phyloP scores from a whole-genome alignment of 805 yeast genomes.

The Metschnikowia proteae region DNA sequence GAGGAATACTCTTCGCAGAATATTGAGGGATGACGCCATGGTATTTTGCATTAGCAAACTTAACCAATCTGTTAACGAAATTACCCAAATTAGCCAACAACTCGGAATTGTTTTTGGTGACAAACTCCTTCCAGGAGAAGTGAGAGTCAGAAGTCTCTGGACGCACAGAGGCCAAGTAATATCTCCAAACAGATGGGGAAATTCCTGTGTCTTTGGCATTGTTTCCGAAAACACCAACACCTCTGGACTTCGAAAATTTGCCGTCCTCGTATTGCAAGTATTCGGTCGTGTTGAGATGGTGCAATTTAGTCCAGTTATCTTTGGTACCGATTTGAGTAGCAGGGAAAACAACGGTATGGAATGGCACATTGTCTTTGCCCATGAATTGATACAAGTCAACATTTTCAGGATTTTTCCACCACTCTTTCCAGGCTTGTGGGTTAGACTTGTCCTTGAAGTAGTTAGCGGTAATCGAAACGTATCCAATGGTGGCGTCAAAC shows the following conservation, averaged over 20 bases:
- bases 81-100: constrained; percentile 94
- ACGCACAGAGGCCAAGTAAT: constrained; percentile 84
- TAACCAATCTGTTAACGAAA: constrained; percentile 89
- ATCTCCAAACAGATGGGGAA: constrained; percentile 95
- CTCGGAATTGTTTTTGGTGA: constrained; percentile 88
- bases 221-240: constrained; percentile 97
- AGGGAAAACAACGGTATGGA: constrained; percentile 98
- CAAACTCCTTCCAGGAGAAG: constrained; percentile 96
- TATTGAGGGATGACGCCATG: constrained; percentile 82
- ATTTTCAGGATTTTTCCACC: constrained; percentile 95
- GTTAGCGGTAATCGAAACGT: constrained; percentile 92
- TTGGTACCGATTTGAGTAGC: constrained; percentile 84
- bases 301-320: constrained; percentile 85
- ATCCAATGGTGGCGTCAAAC: constrained; percentile 99
- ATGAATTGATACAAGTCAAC: constrained; percentile 91
- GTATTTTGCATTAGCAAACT: constrained; percentile 86
- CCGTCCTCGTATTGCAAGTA: constrained; percentile 97
- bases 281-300: constrained; percentile 91
- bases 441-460: constrained; percentile 55
- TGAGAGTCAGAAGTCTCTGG: constrained; percentile 97
- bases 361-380: constrained; percentile 99
- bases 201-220: constrained; percentile 92
- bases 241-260: constrained; percentile 96
- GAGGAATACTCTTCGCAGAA: constrained; percentile 44
- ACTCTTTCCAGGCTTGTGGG: constrained; percentile 62